Percentiles rank a stretch among this genome's conserved stretches.
phyloP scores from a whole-genome alignment of 768 basidiomycete genomes.

The Kondoa subrosea region DNA sequence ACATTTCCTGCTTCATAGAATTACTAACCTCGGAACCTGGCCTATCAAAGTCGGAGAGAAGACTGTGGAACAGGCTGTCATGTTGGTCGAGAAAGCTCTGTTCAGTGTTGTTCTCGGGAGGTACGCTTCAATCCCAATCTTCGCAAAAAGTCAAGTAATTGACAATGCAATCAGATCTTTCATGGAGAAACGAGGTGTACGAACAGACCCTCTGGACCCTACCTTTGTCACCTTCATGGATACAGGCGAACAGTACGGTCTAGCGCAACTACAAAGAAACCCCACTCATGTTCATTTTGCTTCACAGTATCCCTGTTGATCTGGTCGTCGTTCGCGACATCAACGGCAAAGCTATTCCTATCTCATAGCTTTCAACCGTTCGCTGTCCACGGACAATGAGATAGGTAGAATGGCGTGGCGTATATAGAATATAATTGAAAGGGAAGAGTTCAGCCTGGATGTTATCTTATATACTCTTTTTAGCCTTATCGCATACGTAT shows the following conservation, averaged over 20 bases:
- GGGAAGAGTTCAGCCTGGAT: too few relatives aligned
- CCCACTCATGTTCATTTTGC: too few relatives aligned
- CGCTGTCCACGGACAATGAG: neutral
- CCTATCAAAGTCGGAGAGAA: slow-evolving; percentile 50
- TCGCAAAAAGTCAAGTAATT: neutral
- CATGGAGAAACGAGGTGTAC: slow-evolving; percentile 52
- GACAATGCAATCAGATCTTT: slow-evolving; percentile 27
- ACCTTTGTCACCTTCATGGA: slow-evolving; percentile 85
- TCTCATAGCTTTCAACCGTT: slow-evolving; percentile 17
- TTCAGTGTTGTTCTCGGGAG: slow-evolving; percentile 89
- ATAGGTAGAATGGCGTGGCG: neutral
- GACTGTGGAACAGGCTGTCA: slow-evolving; percentile 43
- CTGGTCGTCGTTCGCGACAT: slow-evolving; percentile 23
- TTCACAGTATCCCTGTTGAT: slow-evolving; percentile 21
- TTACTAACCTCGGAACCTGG: slow-evolving; percentile 1
- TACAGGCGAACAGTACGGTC: too few relatives aligned
- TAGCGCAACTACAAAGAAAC: too few relatives aligned
- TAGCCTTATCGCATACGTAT: too few relatives aligned
- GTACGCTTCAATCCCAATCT: slow-evolving; percentile 34
- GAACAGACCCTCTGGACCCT: slow-evolving; percentile 61
- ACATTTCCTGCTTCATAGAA: neutral
- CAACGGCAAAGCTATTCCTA: slow-evolving; percentile 23
- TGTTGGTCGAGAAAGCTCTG: slow-evolving; percentile 82
- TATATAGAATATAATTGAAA: too few relatives aligned
- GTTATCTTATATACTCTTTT: too few relatives aligned